Percentiles rank a stretch among this genome's conserved stretches.
Evolutionary conservation across 169 alveolate genomes (phyloP).

Genomic region (Cryptosporidium viatorum): DNA sequence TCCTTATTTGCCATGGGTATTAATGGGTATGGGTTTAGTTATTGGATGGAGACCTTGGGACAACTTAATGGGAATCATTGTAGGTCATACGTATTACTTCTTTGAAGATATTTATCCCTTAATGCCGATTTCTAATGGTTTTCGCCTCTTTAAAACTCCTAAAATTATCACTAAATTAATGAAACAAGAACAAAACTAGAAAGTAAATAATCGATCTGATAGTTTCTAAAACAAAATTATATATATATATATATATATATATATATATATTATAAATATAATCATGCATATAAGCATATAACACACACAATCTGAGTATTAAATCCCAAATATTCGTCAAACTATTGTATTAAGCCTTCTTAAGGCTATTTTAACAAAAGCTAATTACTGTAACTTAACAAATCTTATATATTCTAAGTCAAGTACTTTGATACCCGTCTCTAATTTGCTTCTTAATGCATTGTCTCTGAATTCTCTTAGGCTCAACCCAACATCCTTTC

Average conservation of each 20-base stretch:
- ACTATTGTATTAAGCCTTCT: neutral
- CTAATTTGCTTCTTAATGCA: neutral
- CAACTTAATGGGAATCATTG: slow-evolving; percentile 88
- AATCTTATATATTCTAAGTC: neutral
- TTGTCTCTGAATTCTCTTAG: no score
- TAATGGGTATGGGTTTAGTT: slow-evolving; percentile 84
- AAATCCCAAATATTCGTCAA: neutral
- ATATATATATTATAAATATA: no score
- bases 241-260: neutral
- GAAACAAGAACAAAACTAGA: slow-evolving; percentile 70
- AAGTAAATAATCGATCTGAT: slow-evolving; percentile 1
- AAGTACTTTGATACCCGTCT: no score
- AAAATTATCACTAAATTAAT: slow-evolving; percentile 77
- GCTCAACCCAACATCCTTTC: no score
- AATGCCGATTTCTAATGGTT: slow-evolving; percentile 90
- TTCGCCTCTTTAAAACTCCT: slow-evolving; percentile 88
- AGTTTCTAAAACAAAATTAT: slow-evolving; percentile 21
- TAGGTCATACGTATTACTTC: slow-evolving; percentile 91
- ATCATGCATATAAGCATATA: no score
- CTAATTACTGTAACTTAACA: neutral
- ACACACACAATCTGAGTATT: neutral
- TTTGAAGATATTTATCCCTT: slow-evolving; percentile 91
- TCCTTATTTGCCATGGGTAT: slow-evolving; percentile 91
- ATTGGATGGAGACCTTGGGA: slow-evolving; percentile 89
- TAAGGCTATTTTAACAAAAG: neutral